phyloP scores from a whole-genome alignment of 768 basidiomycete genomes.

The Lentinula aciculospora region DNA sequence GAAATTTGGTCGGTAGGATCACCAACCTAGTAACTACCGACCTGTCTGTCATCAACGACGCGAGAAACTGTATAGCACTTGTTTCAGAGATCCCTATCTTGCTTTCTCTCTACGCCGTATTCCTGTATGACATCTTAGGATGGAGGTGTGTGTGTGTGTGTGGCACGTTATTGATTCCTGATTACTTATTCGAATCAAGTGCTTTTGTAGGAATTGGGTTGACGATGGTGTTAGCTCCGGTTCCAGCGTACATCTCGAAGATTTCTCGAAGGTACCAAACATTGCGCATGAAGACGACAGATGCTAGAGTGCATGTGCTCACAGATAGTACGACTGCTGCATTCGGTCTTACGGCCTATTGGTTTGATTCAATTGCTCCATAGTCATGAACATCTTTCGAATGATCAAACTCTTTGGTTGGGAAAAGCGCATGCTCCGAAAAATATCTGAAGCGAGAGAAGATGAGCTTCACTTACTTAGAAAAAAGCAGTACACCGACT shows the following conservation, averaged over 20 bases:
- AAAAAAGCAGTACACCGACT: constrained; percentile 31
- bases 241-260: constrained; percentile 36
- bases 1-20: constrained; percentile 46
- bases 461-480: constrained; percentile 36
- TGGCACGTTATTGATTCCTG: not conserved
- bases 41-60: constrained; percentile 17
- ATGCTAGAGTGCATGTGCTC: constrained; percentile 38
- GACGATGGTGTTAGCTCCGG: constrained; percentile 33
- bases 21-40: constrained; percentile 53
- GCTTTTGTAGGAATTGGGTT: constrained; percentile 38
- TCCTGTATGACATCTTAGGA: constrained; percentile 17
- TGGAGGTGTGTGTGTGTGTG: constrained; percentile 11
- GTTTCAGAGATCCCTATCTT: constrained; percentile 6
- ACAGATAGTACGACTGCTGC: constrained; percentile 33
- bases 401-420: constrained; percentile 50
- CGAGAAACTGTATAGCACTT: constrained; percentile 6
- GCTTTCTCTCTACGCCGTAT: constrained; percentile 10
- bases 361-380: constrained; percentile 12
- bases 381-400: constrained; percentile 32
- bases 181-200: constrained; percentile 12
- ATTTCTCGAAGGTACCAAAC: constrained; percentile 26
- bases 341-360: constrained; percentile 12
- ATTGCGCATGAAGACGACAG: constrained; percentile 37
- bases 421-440: constrained; percentile 38
- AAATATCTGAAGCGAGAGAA: constrained; percentile 38